Evolutionary conservation across 1,284 basidiomycete genomes (phyloP), one percentile per base, ranked within the genome.

Genomic region (Farysia itapuensis): DNA sequence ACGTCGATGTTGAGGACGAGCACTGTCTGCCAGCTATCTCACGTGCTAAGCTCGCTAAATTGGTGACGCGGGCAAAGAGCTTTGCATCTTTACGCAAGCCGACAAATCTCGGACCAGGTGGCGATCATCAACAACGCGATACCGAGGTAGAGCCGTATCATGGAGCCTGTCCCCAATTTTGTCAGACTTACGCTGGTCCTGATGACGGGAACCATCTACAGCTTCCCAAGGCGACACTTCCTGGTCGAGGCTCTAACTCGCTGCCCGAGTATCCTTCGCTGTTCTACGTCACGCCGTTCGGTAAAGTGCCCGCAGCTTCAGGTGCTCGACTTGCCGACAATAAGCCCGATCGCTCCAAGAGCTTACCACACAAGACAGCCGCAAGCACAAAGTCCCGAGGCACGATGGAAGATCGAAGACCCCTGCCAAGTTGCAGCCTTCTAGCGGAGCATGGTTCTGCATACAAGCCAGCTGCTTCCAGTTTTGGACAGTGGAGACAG

Each of bases 1-100:
- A 40, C 23, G 26, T 58, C 22, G 54, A 58, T 14, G n/a, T 47
- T n/a, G 22, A 43, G 18, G 43, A 47, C 0, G 47, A 42, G 12
- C 43, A 33, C 20, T 24, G 38, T 4, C 12, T 21, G 8, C 35
- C 38, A 4, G n/a, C 35, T 4, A 26, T 39, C 6, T 15, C 38
- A 14, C 35, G 35, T 1, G 34, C 46, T 4, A 26, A 26, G 7
- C 5, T 35, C 3, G 29, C 5, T 7, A 24, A 13, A 14, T 13
- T 46, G n/a, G 11, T 19, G 35, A 7, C 9, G 16, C 30, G 34
- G 18, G 34, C 34, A 8, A 11, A 21, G 9, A 22, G 34, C 31
- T 13, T 33, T 8, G n/a, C n/a, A n/a, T n/a, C n/a, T n/a, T n/a
- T n/a, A n/a, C n/a, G n/a, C n/a, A n/a, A n/a, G n/a, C n/a, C n/a